These are phyloP conservation scores for Prunus dulcis DNA, from an alignment of 306 rosid genomes.

Conservation along the genomic window DNA sequence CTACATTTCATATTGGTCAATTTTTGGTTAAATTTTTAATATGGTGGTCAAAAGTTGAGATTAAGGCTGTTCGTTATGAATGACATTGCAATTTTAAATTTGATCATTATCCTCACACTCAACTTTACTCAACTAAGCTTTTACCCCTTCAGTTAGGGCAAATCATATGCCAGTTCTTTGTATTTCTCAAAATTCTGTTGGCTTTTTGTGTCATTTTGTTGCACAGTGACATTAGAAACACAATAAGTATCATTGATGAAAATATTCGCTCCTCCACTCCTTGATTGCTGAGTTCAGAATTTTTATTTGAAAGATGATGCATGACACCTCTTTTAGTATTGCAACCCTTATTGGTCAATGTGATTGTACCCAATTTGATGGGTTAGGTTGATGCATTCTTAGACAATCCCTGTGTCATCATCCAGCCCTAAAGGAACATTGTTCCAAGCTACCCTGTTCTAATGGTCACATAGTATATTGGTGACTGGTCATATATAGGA, in stretches of 20 bases:
- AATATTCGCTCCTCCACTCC: background rate
- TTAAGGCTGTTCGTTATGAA: background rate
- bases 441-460: background rate
- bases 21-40: background rate
- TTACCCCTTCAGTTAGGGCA: background rate
- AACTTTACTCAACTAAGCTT: background rate
- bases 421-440: background rate
- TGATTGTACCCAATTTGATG: background rate
- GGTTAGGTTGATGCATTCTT: background rate
- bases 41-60: constrained; percentile 11
- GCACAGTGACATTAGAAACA: background rate
- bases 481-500: background rate
- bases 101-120: background rate
- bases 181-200: background rate
- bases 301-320: background rate
- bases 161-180: background rate
- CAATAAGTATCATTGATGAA: background rate
- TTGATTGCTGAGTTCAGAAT: background rate
- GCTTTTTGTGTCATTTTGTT: background rate
- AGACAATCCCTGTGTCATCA: background rate
- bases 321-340: background rate
- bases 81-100: background rate
- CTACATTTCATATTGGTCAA: background rate
- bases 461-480: background rate
- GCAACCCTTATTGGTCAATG: background rate